Evolutionary conservation across 1,284 basidiomycete genomes (phyloP).

Genomic region (Ustilago lituana): DNA sequence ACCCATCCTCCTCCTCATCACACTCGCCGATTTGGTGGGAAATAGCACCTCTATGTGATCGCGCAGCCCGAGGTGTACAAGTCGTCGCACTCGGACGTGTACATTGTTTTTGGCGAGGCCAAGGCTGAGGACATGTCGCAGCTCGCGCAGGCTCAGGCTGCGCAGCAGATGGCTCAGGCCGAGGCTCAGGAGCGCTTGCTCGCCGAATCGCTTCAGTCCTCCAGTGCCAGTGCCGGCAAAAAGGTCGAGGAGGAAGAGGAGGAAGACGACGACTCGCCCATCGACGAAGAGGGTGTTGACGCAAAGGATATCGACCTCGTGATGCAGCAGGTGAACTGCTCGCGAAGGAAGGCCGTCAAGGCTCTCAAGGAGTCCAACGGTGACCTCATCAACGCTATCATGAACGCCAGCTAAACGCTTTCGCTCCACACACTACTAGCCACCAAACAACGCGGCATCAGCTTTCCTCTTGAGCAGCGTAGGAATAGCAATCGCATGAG

Average conservation of each 20-base stretch:
- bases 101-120: constrained; percentile 98
- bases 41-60: constrained; percentile 87
- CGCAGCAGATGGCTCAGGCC: constrained; percentile 79
- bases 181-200: constrained; percentile 74
- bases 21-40: background rate
- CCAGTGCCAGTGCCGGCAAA: constrained; percentile 32
- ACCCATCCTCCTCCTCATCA: constrained; percentile 1
- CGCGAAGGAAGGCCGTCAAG: constrained; percentile 67
- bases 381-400: constrained; percentile 66
- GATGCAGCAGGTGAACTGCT: constrained; percentile 76
- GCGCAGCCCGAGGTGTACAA: constrained; percentile 96
- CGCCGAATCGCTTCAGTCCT: constrained; percentile 64
- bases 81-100: constrained; percentile 94
- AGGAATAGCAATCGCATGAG: too few species aligned
- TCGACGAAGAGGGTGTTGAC: constrained; percentile 73
- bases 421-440: too few species aligned
- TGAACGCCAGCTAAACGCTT: constrained; percentile 57
- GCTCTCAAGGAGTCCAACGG: constrained; percentile 67
- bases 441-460: too few species aligned
- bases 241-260: constrained; percentile 66
- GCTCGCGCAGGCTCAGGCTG: constrained; percentile 82
- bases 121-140: constrained; percentile 94
- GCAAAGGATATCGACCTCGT: constrained; percentile 92
- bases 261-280: constrained; percentile 65
- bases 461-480: too few species aligned